Conservation (phyloP, 2,329 filamentous ascomycete genomes). For the Diaporthe eres region DNA sequence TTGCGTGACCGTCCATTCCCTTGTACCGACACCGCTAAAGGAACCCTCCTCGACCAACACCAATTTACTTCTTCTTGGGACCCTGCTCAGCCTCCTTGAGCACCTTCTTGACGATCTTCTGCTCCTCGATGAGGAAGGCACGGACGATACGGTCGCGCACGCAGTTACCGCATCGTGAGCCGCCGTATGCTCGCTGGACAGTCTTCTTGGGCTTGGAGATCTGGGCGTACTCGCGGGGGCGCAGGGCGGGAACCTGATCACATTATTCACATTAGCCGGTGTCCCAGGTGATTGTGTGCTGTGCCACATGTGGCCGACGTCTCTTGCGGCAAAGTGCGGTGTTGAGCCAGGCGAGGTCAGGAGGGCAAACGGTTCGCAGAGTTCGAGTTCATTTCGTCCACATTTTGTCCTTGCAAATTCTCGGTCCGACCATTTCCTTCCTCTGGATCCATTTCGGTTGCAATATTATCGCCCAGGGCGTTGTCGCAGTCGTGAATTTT, state of each 20-base stretch:
- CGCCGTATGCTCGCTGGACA: slow-evolving; percentile 97
- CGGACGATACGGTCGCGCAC: slow-evolving; percentile 98
- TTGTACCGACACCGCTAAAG: slow-evolving; percentile 47
- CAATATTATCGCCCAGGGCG: not conserved
- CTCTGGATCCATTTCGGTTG: not conserved
- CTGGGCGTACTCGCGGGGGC: slow-evolving; percentile 96
- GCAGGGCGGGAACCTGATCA: slow-evolving; percentile 89
- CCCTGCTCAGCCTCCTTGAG: slow-evolving; percentile 95
- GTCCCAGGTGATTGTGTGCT: slow-evolving; percentile 28
- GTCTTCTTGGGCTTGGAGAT: slow-evolving; percentile 99
- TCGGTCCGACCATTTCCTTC: not conserved
- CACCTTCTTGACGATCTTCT: slow-evolving; percentile 99
- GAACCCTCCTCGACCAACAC: slow-evolving; percentile 49
- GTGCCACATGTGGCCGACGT: not conserved
- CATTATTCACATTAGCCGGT: slow-evolving; percentile 48
- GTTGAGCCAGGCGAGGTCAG: not conserved
- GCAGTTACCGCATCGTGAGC: slow-evolving; percentile 98
- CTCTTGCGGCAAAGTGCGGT: not conserved
- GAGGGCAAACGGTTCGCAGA: slow-evolving; percentile 7
- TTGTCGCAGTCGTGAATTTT: not conserved
- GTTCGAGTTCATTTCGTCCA: not conserved
- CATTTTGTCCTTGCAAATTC: not conserved
- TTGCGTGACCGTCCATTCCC: slow-evolving; percentile 53
- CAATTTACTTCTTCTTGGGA: slow-evolving; percentile 79
- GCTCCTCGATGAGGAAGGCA: slow-evolving; percentile 99